Evolutionary conservation across 2,329 filamentous ascomycete genomes (phyloP).

Genomic region (Fusarium pseudoanthophilum): DNA sequence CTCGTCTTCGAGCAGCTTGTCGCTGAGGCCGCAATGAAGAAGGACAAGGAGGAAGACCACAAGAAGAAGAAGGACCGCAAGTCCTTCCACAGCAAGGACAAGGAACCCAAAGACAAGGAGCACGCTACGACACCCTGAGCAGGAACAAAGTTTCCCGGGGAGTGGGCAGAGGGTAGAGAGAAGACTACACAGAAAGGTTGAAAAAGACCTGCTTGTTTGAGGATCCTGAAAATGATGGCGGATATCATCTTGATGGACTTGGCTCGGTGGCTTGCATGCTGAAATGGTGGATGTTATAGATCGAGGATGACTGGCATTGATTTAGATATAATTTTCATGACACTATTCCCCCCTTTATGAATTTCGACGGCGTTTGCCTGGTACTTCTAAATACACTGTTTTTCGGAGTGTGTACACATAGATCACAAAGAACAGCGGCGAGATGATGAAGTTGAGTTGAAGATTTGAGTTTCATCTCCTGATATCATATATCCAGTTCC

Average conservation of each 20-base stretch:
- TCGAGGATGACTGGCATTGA: constrained; percentile 37
- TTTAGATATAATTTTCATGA: constrained; percentile 46
- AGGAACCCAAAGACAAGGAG: constrained; percentile 30
- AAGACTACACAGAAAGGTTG: background rate
- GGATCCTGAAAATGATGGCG: constrained; percentile 1
- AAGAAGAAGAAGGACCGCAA: constrained; percentile 68
- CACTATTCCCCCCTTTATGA: constrained; percentile 34
- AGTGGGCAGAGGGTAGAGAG: background rate
- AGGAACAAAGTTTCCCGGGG: background rate
- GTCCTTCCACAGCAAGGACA: constrained; percentile 25
- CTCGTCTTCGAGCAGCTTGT: constrained; percentile 99
- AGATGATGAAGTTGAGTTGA: too few relatives aligned
- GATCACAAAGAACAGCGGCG: too few relatives aligned
- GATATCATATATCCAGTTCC: constrained; percentile 17
- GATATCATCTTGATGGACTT: constrained; percentile 1
- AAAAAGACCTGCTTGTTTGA: constrained; percentile 7
- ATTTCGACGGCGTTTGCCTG: constrained; percentile 14
- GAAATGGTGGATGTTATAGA: constrained; percentile 24
- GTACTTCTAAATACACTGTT: too few relatives aligned
- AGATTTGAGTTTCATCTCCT: constrained; percentile 16
- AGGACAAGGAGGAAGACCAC: constrained; percentile 74
- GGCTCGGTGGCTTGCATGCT: constrained; percentile 2
- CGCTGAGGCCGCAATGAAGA: constrained; percentile 94
- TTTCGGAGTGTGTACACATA: too few relatives aligned
- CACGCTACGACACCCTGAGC: constrained; percentile 3